Conservation (phyloP, 768 basidiomycete species). For the Gyrodon lividus region DNA sequence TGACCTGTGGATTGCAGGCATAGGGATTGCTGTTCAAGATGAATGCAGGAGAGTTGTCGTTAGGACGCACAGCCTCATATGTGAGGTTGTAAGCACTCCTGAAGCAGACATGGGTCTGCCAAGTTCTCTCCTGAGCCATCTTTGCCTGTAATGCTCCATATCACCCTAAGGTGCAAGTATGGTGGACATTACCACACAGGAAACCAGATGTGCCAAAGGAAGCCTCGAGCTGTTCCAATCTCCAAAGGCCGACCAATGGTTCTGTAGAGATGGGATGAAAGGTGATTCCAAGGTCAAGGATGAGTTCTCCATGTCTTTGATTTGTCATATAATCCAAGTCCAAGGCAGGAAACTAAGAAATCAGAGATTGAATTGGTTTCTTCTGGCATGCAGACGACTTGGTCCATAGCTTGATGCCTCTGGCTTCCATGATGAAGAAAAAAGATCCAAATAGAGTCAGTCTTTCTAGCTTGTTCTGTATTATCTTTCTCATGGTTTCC, state of each 20-base stretch:
- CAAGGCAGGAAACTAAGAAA: not conserved
- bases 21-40: constrained; percentile 14
- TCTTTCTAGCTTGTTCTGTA: too few species aligned
- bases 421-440: not conserved
- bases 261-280: not conserved
- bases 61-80: constrained; percentile 9
- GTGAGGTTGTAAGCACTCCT: constrained; percentile 20
- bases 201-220: too few species aligned
- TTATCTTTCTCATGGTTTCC: too few species aligned
- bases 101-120: constrained; percentile 12
- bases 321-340: constrained; percentile 9
- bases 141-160: constrained; percentile 16
- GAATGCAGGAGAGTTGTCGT: constrained; percentile 6
- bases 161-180: too few species aligned
- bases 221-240: too few species aligned
- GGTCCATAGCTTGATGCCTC: too few species aligned
- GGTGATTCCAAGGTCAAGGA: not conserved
- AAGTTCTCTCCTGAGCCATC: constrained; percentile 6
- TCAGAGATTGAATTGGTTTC: not conserved
- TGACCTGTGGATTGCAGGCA: not conserved
- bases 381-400: too few species aligned
- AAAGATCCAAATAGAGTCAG: constrained; percentile 11
- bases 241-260: too few species aligned
- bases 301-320: too few species aligned
- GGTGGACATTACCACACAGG: too few species aligned